Percentiles rank a stretch among this genome's conserved stretches.
phyloP scores from a whole-genome alignment of 495 filamentous ascomycete species.

The Talaromyces wortmannii region DNA sequence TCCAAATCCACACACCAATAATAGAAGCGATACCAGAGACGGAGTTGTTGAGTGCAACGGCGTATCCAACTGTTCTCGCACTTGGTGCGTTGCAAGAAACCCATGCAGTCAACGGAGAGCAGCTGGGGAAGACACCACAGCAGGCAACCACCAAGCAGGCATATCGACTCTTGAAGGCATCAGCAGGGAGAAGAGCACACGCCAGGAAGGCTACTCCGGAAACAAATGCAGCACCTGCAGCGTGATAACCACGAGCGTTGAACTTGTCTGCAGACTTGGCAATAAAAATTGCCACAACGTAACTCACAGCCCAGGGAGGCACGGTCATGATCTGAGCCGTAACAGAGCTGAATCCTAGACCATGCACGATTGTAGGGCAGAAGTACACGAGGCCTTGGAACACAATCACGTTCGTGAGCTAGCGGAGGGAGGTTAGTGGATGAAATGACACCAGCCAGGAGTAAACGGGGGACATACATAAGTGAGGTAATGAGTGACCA shows the following conservation, averaged over 20 bases:
- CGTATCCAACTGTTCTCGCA: constrained; percentile 56
- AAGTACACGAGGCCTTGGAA: constrained; percentile 65
- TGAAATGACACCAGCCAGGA: no score
- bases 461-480: no score
- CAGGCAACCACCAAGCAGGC: constrained; percentile 64
- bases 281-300: constrained; percentile 47
- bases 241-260: constrained; percentile 57
- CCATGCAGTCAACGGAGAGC: constrained; percentile 63
- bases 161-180: constrained; percentile 55
- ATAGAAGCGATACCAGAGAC: constrained; percentile 63
- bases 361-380: constrained; percentile 59
- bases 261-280: constrained; percentile 62
- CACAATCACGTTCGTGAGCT: no score
- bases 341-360: constrained; percentile 55
- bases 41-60: constrained; percentile 61
- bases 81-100: constrained; percentile 59
- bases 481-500: no score
- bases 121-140: constrained; percentile 48
- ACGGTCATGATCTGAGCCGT: constrained; percentile 70
- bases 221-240: constrained; percentile 48
- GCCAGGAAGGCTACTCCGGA: constrained; percentile 60
- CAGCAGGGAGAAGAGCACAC: constrained; percentile 54
- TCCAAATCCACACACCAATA: constrained; percentile 68
- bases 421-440: no score
- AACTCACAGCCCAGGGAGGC: constrained; percentile 66